These are phyloP conservation scores for Avena insularis DNA, from an alignment of 176 grass and related monocot species.

Conservation along the genomic window DNA sequence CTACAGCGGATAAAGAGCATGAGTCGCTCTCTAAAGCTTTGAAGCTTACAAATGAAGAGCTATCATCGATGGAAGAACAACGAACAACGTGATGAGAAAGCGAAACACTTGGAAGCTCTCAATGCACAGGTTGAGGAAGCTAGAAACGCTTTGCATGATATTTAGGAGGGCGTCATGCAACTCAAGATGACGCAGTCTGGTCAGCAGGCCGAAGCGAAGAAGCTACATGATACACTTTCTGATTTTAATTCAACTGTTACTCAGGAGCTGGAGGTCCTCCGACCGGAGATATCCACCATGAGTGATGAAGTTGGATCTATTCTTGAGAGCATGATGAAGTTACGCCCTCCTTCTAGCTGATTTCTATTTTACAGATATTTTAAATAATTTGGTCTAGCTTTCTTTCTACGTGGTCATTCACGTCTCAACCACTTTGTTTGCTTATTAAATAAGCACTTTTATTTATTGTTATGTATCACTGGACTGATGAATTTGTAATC, in stretches of 20 bases:
- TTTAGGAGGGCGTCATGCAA: not conserved
- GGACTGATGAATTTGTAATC: too few relatives aligned
- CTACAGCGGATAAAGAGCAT: too few relatives aligned
- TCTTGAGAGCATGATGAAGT: not conserved
- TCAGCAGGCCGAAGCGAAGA: not conserved
- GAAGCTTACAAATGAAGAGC: not conserved
- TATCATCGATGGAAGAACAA: not conserved
- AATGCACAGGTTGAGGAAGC: not conserved
- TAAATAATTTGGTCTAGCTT: too few relatives aligned
- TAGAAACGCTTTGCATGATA: not conserved
- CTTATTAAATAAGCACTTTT: too few relatives aligned
- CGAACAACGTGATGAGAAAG: not conserved
- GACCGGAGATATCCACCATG: not conserved
- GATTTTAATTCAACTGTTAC: not conserved
- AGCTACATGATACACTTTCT: not conserved
- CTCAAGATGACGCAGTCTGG: not conserved
- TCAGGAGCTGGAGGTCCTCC: not conserved
- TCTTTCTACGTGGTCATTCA: too few relatives aligned
- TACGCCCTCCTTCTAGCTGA: not conserved
- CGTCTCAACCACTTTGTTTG: too few relatives aligned
- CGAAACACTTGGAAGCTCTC: not conserved
- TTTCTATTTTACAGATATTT: not conserved
- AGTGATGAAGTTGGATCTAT: not conserved
- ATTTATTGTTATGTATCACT: too few relatives aligned
- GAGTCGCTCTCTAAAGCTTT: not conserved